phyloP scores from a whole-genome alignment of 2,329 filamentous ascomycete species.

The Drechslera avenae region DNA sequence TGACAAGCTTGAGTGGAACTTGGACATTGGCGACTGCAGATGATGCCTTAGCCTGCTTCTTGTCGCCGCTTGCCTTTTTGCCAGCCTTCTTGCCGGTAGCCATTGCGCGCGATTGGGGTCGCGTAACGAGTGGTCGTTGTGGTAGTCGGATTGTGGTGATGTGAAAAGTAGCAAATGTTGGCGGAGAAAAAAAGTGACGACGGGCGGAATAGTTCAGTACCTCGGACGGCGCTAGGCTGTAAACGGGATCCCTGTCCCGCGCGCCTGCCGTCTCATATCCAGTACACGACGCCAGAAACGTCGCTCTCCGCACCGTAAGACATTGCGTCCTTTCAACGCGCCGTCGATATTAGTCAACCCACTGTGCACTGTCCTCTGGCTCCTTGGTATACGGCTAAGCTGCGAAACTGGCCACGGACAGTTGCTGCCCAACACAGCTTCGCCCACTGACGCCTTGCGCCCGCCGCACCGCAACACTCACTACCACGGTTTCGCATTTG shows the following conservation, averaged over 20 bases:
- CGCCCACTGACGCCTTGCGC: conserved; percentile 8
- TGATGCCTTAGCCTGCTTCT: conserved; percentile 22
- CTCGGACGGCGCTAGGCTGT: conserved; percentile 20
- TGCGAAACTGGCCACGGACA: neutral
- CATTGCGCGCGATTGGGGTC: conserved; percentile 27
- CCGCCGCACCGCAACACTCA: conserved; percentile 20
- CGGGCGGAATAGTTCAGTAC: conserved; percentile 22
- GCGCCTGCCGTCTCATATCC: conserved; percentile 27
- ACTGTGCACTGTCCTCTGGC: conserved; percentile 4
- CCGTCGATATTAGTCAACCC: conserved; percentile 7
- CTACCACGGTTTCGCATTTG: conserved; percentile 19
- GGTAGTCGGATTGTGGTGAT: conserved; percentile 2
- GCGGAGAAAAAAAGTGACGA: conserved; percentile 28
- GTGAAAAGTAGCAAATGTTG: conserved; percentile 9
- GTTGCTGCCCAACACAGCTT: conserved; percentile 10
- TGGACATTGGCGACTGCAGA: conserved; percentile 10
- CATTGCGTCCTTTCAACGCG: conserved; percentile 12
- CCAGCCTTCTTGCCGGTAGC: conserved; percentile 29
- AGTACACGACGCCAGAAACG: conserved; percentile 25
- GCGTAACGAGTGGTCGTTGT: neutral
- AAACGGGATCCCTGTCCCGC: conserved; percentile 16
- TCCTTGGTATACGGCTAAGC: neutral
- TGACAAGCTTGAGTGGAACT: conserved; percentile 39
- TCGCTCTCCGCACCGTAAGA: conserved; percentile 23
- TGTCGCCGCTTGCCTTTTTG: conserved; percentile 17